Evolutionary conservation across 2,329 filamentous ascomycete species (phyloP).

Genomic region (Neocucurbitaria cava): DNA sequence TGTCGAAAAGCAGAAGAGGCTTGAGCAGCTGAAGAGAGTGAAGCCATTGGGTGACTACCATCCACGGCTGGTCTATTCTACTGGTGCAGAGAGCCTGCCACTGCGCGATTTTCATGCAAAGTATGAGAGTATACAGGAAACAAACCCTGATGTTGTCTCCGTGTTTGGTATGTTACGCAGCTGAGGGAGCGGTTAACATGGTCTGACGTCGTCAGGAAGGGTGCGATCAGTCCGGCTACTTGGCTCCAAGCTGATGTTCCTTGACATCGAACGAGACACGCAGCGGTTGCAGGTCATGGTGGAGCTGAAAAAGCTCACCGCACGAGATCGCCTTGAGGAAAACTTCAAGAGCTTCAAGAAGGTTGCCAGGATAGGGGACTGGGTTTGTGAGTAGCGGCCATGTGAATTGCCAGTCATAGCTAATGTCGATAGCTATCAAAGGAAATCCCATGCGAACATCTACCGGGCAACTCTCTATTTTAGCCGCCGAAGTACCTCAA

Average conservation of each 20-base stretch:
- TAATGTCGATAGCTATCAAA: constrained; percentile 61
- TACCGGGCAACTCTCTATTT: constrained; percentile 78
- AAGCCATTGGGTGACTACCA: constrained; percentile 62
- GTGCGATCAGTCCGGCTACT: constrained; percentile 73
- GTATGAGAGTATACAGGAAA: constrained; percentile 36
- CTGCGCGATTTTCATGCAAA: constrained; percentile 39
- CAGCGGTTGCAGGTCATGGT: constrained; percentile 77
- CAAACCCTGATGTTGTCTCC: constrained; percentile 36
- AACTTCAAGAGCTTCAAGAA: constrained; percentile 67
- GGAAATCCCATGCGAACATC: constrained; percentile 74
- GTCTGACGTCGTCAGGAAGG: constrained; percentile 66
- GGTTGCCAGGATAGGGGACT: constrained; percentile 79
- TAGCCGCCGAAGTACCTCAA: constrained; percentile 70
- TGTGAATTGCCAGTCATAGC: constrained; percentile 4
- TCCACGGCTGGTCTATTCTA: constrained; percentile 54
- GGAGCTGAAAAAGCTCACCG: constrained; percentile 64
- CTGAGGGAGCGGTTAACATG: background rate
- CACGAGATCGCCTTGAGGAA: constrained; percentile 47
- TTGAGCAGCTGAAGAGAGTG: constrained; percentile 60
- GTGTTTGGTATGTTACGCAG: constrained; percentile 41
- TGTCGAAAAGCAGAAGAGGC: constrained; percentile 59
- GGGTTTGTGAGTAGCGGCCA: constrained; percentile 69
- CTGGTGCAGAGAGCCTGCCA: constrained; percentile 26
- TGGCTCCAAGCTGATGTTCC: constrained; percentile 81
- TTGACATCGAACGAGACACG: constrained; percentile 79